A percentile compares a stretch with the other conserved stretches of the same genome.
Evolutionary conservation across 1,284 basidiomycete genomes (phyloP).

Genomic region (Microbotryomycetes sp.): DNA sequence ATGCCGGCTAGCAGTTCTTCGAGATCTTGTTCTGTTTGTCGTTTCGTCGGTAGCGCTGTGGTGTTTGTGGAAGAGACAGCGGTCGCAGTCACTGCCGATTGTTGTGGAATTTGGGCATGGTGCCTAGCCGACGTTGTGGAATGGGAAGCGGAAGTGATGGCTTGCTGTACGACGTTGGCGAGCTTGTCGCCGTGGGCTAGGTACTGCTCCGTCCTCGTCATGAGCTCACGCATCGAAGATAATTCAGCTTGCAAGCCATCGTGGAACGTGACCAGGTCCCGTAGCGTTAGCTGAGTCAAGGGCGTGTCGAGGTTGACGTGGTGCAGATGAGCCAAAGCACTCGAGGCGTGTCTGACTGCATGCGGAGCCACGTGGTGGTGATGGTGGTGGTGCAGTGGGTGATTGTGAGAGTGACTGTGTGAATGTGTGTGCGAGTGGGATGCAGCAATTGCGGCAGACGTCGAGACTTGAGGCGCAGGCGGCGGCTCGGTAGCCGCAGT

Average conservation of each 20-base stretch:
- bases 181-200: constrained; percentile 16
- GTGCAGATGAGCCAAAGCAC: not conserved
- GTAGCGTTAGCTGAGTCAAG: constrained; percentile 5
- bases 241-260: constrained; percentile 13
- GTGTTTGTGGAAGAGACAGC: not conserved
- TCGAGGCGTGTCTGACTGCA: not conserved
- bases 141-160: not conserved
- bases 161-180: constrained; percentile 8
- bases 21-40: constrained; percentile 6
- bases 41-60: not conserved
- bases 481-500: not conserved
- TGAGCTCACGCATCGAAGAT: constrained; percentile 6
- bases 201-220: constrained; percentile 13
- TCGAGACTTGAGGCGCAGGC: constrained; percentile 4
- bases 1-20: constrained; percentile 8
- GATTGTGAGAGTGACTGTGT: not conserved
- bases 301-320: not conserved
- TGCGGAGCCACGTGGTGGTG: not conserved
- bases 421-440: not conserved
- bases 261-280: constrained; percentile 14
- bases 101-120: not conserved
- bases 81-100: not conserved
- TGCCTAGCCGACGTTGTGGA: not conserved
- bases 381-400: not conserved
- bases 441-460: not conserved